phyloP scores from a whole-genome alignment of 169 alveolate genomes.

The Eimeria tenella region DNA sequence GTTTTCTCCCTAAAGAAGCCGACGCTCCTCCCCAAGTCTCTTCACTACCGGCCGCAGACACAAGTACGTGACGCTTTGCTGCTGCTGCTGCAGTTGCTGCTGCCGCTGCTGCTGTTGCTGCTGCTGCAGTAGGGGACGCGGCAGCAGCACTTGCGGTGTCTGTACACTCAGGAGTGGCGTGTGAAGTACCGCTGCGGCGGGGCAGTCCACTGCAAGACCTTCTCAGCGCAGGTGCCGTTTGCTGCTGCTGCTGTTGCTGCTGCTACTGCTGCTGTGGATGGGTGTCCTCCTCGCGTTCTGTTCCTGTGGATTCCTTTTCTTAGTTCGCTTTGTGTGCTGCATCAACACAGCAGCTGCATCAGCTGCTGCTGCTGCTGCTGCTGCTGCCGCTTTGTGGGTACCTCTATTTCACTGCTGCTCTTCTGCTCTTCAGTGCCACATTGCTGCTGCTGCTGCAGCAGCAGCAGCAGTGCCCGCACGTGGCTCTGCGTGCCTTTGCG shows the following conservation, averaged over 20 bases:
- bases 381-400: too few species aligned
- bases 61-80: neutral
- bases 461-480: too few species aligned
- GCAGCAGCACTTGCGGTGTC: neutral
- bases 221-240: neutral
- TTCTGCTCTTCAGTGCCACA: too few species aligned
- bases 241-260: neutral
- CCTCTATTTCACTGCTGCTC: too few species aligned
- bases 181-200: constrained; percentile 43
- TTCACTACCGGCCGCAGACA: constrained; percentile 46
- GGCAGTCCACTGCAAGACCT: constrained; percentile 3
- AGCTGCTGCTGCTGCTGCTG: too few species aligned
- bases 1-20: constrained; percentile 43
- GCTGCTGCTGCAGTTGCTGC: neutral
- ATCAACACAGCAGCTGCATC: too few species aligned
- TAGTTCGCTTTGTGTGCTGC: neutral
- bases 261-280: neutral
- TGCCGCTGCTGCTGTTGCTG: neutral
- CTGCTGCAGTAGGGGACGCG: neutral
- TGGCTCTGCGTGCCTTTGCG: too few species aligned
- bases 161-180: constrained; percentile 11
- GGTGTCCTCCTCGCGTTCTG: neutral
- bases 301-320: neutral
- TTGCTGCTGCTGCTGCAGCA: too few species aligned
- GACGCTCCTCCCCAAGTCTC: constrained; percentile 45